phyloP scores from a whole-genome alignment of 2,329 filamentous ascomycete species.

The Penicillium sp. region DNA sequence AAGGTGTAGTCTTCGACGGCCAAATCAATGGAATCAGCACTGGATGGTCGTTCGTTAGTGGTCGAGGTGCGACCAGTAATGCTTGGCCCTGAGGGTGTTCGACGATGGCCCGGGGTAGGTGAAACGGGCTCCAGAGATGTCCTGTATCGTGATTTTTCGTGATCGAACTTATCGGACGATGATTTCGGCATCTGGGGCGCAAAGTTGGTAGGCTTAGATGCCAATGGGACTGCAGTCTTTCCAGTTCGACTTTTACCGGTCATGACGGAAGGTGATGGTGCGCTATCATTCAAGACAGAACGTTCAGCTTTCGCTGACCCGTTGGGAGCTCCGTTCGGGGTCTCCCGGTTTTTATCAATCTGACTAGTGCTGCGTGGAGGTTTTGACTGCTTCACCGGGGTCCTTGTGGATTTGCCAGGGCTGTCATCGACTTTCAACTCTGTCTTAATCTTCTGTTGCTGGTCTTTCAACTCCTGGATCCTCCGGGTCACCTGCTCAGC shows the following conservation, averaged over 20 bases:
- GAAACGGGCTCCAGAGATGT: slow-evolving; percentile 31
- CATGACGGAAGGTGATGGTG: slow-evolving; percentile 68
- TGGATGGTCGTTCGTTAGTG: slow-evolving; percentile 71
- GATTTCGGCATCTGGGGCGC: slow-evolving; percentile 26
- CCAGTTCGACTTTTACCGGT: slow-evolving; percentile 54
- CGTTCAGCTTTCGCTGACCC: not conserved
- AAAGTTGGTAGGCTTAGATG: slow-evolving; percentile 29
- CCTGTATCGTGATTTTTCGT: slow-evolving; percentile 27
- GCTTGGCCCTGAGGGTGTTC: slow-evolving; percentile 40
- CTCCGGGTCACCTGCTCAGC: slow-evolving; percentile 59
- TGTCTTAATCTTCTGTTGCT: slow-evolving; percentile 56
- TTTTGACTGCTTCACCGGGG: slow-evolving; percentile 14
- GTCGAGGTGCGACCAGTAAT: slow-evolving; percentile 46
- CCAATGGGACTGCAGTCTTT: slow-evolving; percentile 28
- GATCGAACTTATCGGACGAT: slow-evolving; percentile 33
- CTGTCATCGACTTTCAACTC: slow-evolving; percentile 45
- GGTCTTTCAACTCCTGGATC: slow-evolving; percentile 59
- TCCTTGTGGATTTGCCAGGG: slow-evolving; percentile 25
- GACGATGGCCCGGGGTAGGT: slow-evolving; percentile 34
- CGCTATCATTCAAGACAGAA: slow-evolving; percentile 56
- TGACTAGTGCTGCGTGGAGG: slow-evolving; percentile 18
- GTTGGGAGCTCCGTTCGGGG: slow-evolving; percentile 1
- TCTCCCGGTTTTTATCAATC: slow-evolving; percentile 12
- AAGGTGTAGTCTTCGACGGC: slow-evolving; percentile 83
- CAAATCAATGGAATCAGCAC: slow-evolving; percentile 83